Percentiles rank a stretch among this genome's conserved stretches.
Conservation (phyloP, 805 yeast genomes). For the Sporopachydermia quercuum region DNA sequence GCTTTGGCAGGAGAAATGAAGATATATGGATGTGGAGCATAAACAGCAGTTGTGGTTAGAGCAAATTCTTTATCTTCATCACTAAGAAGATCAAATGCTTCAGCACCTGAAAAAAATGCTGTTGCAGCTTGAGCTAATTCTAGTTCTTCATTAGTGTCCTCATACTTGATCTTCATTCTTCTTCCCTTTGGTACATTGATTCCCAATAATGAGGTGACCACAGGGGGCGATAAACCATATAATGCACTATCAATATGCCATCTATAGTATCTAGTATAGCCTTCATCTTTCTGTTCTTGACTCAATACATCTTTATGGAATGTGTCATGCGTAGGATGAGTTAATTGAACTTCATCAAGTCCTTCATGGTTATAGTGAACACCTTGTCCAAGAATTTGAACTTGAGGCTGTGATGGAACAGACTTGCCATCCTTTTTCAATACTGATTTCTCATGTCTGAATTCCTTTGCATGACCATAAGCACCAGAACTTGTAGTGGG, state of each 20-base stretch:
- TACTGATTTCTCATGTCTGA: conserved; percentile 50
- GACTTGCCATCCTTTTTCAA: conserved; percentile 69
- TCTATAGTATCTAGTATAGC: conserved; percentile 71
- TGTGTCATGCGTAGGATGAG: conserved; percentile 73
- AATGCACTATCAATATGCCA: conserved; percentile 93
- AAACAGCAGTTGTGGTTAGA: conserved; percentile 62
- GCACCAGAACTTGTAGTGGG: conserved; percentile 47
- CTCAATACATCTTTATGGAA: conserved; percentile 61
- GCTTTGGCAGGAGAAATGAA: conserved; percentile 71
- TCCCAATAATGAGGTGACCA: conserved; percentile 73
- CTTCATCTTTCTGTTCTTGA: conserved; percentile 42
- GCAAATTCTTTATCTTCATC: conserved; percentile 65
- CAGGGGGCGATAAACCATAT: conserved; percentile 75
- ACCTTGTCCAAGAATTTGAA: conserved; percentile 82
- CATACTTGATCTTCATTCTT: conserved; percentile 51
- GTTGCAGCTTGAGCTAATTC: conserved; percentile 76
- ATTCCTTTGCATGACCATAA: conserved; percentile 78
- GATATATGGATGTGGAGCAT: conserved; percentile 89
- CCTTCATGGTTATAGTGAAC: conserved; percentile 40
- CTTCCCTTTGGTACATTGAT: conserved; percentile 52
- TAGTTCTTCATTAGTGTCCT: conserved; percentile 46
- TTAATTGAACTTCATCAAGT: conserved; percentile 38
- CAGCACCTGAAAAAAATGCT: conserved; percentile 75
- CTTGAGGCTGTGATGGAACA: conserved; percentile 76
- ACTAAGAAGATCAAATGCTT: conserved; percentile 52